Base-by-base conservation (phyloP, 257 asterid genomes). In the Misopates orontium region DNA sequence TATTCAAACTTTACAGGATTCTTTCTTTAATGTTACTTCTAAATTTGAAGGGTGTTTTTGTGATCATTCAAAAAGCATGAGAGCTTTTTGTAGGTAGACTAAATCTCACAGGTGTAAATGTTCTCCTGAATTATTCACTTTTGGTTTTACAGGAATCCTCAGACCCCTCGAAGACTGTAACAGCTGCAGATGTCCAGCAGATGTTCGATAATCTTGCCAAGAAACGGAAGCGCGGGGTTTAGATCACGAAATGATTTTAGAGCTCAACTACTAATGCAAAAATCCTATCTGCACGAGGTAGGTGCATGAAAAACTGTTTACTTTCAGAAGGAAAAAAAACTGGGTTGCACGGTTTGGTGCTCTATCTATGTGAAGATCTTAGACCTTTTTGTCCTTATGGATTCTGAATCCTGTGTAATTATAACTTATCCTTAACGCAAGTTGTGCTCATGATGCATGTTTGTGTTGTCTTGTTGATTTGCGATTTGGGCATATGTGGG, bases 151-250 rank as follows among this genome's bases (percentile, higher is more conserved):
- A 88, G 95, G 91, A 77, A 62, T 72, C 87, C 20, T 74, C 87
- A 3, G 91, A 82, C 54, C 73, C 81, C 62, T 80, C 95, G 2
- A 88, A 84, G 79, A 48, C 95, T 16, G 65, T 88, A 57, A 88
- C 96, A 41, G 58, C 91, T 32, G 91, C 78, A 40, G 95, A 88
- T 74, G 66, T 88, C 60, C 91, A 82, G 62, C 89, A 84, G 83
- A 76, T 88, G 18, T 88, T 86, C 8, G 95, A 82, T 66, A 88
- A 88, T 74, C 91, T 88, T 67, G 85, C 89, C 48, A 81, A 82
- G 82, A 86, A 86, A 76, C 78, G 96, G 36, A 82, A 75, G 77
- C 87, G 93, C 3, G 52, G 62, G 60, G 64, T 67, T 4, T 88
- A 62, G 74, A 80, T 71, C 47, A 18, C 63, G 25, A 25, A 25